phyloP scores from a whole-genome alignment of 73 alveolate genomes.

The Symbiodinium pilosum region DNA sequence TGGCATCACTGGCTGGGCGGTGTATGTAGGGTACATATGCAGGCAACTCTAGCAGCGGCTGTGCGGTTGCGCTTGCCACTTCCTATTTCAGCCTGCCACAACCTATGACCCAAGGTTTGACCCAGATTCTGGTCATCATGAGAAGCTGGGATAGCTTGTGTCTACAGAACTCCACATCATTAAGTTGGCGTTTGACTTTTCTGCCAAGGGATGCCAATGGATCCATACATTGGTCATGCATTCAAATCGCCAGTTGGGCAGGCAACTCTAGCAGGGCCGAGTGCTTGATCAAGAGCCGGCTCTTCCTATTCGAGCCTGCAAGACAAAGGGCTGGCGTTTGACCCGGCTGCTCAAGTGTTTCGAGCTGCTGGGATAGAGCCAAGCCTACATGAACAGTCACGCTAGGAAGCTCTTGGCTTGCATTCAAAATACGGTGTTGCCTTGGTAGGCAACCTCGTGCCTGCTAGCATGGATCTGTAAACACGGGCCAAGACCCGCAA shows the following conservation, averaged over 20 bases:
- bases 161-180: not conserved
- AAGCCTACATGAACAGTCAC: too few species aligned
- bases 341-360: not conserved
- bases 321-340: not conserved
- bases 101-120: not conserved
- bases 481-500: too few species aligned
- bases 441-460: too few species aligned
- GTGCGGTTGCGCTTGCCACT: not conserved
- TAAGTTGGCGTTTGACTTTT: not conserved
- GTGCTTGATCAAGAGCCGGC: too few species aligned
- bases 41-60: conserved; percentile 10
- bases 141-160: not conserved
- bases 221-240: too few species aligned
- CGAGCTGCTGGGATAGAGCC: not conserved
- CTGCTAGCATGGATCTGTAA: too few species aligned
- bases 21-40: not conserved
- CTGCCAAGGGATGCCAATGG: too few species aligned
- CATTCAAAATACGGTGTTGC: too few species aligned
- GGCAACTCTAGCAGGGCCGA: conserved; percentile 16
- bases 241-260: too few species aligned
- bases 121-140: not conserved
- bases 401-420: too few species aligned
- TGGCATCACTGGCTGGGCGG: too few species aligned
- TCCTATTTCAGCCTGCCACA: not conserved
- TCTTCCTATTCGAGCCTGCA: not conserved